These are phyloP conservation scores for Kokia cookei DNA, from an alignment of 441 rosid genomes.

Conservation along the genomic window DNA sequence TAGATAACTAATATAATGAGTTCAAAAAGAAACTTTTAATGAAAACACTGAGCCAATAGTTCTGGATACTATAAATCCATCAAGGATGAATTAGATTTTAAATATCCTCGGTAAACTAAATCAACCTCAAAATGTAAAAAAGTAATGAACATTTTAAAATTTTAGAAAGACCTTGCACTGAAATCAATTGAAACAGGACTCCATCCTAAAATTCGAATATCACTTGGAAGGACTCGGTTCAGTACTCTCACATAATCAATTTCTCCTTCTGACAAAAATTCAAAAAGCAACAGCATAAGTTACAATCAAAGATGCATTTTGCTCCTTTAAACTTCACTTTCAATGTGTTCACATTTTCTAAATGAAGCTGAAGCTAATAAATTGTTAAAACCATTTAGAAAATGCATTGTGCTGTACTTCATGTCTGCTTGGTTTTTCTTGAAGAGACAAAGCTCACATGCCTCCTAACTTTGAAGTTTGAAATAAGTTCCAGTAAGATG, in stretches of 20 bases:
- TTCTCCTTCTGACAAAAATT: conserved; percentile 48
- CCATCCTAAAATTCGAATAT: conserved; percentile 89
- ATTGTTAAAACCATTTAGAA: not conserved
- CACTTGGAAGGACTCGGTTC: conserved; percentile 86
- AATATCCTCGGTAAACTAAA: not conserved
- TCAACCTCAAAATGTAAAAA: not conserved
- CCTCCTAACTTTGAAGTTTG: not conserved
- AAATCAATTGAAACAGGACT: conserved; percentile 77
- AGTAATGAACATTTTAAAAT: conserved; percentile 3
- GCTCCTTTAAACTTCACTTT: not conserved
- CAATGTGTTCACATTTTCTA: not conserved
- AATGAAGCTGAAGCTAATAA: not conserved
- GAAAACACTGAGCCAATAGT: not conserved
- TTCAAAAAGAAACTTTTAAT: not conserved
- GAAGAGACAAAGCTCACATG: not conserved
- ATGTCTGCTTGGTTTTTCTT: not conserved
- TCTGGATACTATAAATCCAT: not conserved
- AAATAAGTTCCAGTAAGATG: not conserved
- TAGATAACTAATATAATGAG: not conserved
- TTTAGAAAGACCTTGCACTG: conserved; percentile 71
- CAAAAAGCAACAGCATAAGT: conserved; percentile 10
- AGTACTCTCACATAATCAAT: conserved; percentile 82
- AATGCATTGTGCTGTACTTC: not conserved
- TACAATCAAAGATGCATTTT: not conserved
- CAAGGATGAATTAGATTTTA: not conserved